Evolutionary conservation across 2,329 filamentous ascomycete species (phyloP), one percentile per base, ranked within the genome.

Genomic region (Pseudonectria buxi): DNA sequence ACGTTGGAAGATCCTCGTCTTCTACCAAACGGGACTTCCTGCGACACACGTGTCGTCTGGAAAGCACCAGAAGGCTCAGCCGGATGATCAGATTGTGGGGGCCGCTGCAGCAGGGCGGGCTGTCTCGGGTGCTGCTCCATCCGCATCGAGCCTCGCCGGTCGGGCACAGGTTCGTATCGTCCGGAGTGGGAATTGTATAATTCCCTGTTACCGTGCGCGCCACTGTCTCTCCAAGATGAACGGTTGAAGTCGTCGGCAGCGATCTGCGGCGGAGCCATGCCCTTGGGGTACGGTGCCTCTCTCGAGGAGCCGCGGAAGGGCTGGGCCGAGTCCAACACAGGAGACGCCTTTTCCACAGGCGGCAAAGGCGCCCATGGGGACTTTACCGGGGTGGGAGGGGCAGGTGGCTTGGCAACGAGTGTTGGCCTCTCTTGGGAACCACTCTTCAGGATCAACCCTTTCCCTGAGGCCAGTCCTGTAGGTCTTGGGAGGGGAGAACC

Each of bases 151-250:
- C 76, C 78, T 45, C 86, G 78, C 26, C 88, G 81, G 43, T 95
- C 87, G 34, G 75, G 69, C 4, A 89, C 90, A 12, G 89, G 88
- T 56, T 96, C 90, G 50, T 95, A 94, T 33, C 87, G 82, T 13
- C 90, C 90, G 35, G 87, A 95, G 36, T 94, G 84, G n/a, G 90
- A 94, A 57, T 96, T 95, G 65, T 81, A 96, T 0, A 96, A 69
- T 58, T 96, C 89, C 37, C 85, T 73, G 43, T 77, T 80, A 10
- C 73, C 69, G 37, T 74, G 69, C 1, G 68, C 56, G 25, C 72
- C 69, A 5, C 80, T 75, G 43, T 95, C 87, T 51, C 84, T 76
- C 81, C 86, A 94, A 24, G 81, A 76, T 34, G 82, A 78, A 43
- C 92, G 76, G 57, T 83, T 94, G 54, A 95, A 96, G 47, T 95